phyloP scores from a whole-genome alignment of 257 asterid species.

The Solanum megistacrolobum region DNA sequence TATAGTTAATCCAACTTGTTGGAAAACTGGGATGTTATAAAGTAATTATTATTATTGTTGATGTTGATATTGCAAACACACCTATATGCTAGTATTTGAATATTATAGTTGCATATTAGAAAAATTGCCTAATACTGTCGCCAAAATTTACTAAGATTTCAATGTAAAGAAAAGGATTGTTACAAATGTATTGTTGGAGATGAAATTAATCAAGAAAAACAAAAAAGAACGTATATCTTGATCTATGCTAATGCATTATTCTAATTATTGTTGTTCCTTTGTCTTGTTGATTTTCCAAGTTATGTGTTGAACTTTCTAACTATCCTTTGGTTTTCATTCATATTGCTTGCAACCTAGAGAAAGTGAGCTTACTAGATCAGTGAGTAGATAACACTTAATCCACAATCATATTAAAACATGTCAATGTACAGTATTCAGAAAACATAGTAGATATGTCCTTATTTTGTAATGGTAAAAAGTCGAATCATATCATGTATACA shows the following conservation, averaged over 20 bases:
- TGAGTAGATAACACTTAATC: neutral
- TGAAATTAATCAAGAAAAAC: no score
- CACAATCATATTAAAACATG: no score
- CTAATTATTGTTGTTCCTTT: neutral
- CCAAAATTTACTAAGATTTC: neutral
- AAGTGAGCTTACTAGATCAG: neutral
- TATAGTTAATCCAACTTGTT: neutral
- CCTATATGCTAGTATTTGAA: neutral
- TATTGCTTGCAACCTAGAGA: neutral
- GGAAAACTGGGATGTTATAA: neutral
- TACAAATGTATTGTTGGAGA: no score
- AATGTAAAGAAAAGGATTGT: no score
- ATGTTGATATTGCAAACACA: neutral
- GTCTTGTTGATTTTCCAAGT: neutral
- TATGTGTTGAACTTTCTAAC: no score
- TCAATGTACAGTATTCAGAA: no score
- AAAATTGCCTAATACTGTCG: neutral
- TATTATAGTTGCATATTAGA: neutral
- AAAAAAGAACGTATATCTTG: no score
- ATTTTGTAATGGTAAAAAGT: no score
- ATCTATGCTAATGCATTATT: neutral
- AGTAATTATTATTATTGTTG: neutral
- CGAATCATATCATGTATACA: no score
- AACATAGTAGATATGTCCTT: no score
- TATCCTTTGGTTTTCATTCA: no score